phyloP scores from a whole-genome alignment of 2,329 filamentous ascomycete species.

The Fusarium fujikuroi region DNA sequence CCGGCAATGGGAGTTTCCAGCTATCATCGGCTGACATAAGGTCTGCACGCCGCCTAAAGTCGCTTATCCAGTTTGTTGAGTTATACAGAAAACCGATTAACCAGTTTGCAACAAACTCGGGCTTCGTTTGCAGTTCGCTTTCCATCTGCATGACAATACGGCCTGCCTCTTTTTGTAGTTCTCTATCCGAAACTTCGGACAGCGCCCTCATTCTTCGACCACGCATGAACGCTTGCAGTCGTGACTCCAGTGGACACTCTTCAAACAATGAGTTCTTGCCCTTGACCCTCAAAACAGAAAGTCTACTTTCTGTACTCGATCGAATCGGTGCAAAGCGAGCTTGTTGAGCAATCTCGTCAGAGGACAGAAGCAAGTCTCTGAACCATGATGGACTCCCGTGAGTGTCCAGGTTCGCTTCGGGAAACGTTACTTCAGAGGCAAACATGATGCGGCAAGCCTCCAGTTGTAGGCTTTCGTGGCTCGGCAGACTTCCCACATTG shows the following conservation, averaged over 20 bases:
- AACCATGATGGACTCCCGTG: slow-evolving; percentile 20
- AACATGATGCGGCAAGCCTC: slow-evolving; percentile 37
- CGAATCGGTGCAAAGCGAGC: slow-evolving; percentile 27
- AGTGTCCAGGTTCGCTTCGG: slow-evolving; percentile 7
- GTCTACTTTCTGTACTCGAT: slow-evolving; percentile 20
- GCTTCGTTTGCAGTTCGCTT: slow-evolving; percentile 20
- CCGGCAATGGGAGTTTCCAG: not conserved
- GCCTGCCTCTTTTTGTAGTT: slow-evolving; percentile 21
- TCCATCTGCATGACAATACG: slow-evolving; percentile 27
- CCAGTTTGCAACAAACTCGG: slow-evolving; percentile 34
- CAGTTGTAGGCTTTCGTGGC: slow-evolving; percentile 18
- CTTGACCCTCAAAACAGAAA: slow-evolving; percentile 20
- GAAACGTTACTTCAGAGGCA: slow-evolving; percentile 33
- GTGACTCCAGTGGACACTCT: slow-evolving; percentile 21
- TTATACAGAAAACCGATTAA: slow-evolving; percentile 8
- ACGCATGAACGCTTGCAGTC: slow-evolving; percentile 15
- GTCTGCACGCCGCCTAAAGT: slow-evolving; percentile 18
- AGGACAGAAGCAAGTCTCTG: slow-evolving; percentile 24
- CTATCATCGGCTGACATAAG: not conserved
- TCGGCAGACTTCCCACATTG: slow-evolving; percentile 16
- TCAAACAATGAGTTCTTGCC: slow-evolving; percentile 33
- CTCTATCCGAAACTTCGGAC: not conserved
- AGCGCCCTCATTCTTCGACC: not conserved
- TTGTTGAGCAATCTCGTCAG: slow-evolving; percentile 13
- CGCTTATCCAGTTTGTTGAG: slow-evolving; percentile 15